Evolutionary conservation across 495 filamentous ascomycete species (phyloP).

Genomic region (Xylaria castorea): DNA sequence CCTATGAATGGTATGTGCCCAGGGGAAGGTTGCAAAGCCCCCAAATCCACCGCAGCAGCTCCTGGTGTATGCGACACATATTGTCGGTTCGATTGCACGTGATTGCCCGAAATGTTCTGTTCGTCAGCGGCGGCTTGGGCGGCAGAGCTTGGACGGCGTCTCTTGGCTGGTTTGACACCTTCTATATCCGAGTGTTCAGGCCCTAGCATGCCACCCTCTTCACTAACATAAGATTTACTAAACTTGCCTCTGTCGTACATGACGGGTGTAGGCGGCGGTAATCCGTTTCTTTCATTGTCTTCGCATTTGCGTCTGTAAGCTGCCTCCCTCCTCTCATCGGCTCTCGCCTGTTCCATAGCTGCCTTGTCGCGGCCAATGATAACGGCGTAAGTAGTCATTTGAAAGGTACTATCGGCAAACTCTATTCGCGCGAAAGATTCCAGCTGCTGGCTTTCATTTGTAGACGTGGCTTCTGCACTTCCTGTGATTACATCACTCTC

Average conservation of each 20-base stretch:
- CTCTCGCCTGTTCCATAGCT: slow-evolving; percentile 51
- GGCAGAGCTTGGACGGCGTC: slow-evolving; percentile 41
- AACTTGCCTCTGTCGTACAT: slow-evolving; percentile 50
- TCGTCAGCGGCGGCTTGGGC: slow-evolving; percentile 38
- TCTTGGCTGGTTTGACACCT: slow-evolving; percentile 47
- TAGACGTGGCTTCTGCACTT: slow-evolving; percentile 32
- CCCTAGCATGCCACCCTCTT: slow-evolving; percentile 60
- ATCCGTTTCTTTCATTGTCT: slow-evolving; percentile 46
- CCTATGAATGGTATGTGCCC: slow-evolving; percentile 76
- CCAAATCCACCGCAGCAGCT: slow-evolving; percentile 58
- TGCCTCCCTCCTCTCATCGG: slow-evolving; percentile 49
- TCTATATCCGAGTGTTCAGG: slow-evolving; percentile 55
- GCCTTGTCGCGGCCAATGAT: slow-evolving; percentile 57
- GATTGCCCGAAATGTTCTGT: slow-evolving; percentile 39
- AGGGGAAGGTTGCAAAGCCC: slow-evolving; percentile 60
- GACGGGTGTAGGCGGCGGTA: slow-evolving; percentile 49
- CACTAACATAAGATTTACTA: slow-evolving; percentile 60
- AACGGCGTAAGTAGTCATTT: slow-evolving; percentile 60
- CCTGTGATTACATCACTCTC: slow-evolving; percentile 36
- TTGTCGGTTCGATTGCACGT: slow-evolving; percentile 51
- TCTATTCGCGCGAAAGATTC: slow-evolving; percentile 59
- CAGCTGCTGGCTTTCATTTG: slow-evolving; percentile 44
- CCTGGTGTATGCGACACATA: slow-evolving; percentile 58
- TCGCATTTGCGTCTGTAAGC: slow-evolving; percentile 46
- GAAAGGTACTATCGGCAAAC: slow-evolving; percentile 58